Base-by-base conservation (phyloP, 805 yeast genomes). In the Wickerhamomyces sydowiorum region DNA sequence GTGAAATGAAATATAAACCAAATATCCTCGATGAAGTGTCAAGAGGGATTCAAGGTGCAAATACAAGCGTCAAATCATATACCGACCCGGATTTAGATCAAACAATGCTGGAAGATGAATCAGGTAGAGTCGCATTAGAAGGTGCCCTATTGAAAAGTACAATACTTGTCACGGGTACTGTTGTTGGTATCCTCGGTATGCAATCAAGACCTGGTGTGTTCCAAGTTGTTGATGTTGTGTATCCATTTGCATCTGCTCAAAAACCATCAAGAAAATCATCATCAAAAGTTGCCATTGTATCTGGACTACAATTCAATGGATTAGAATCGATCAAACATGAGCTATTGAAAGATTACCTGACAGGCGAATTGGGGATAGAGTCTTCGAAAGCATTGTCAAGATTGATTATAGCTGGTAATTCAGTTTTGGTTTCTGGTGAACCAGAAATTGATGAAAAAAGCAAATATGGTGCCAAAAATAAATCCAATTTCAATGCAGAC, bases 51-150 rank as follows among this genome's bases (percentile, higher is more conserved):
- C 66, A 61, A 45, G 69, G 73, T 49, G 73, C 62, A 27, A 75
- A 68, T 3, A 63, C 41, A 47, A 56, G 49, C 52, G 56, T 57
- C 43, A 61, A 39, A 53, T 66, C 78, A 23, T 83, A 82, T 46
- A 65, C 72, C 8, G 83, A 78, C 49, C 74, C 78, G 0, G 72
- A 65, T 24, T 60, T 75, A 14, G 86, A 82, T 54, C 75, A 72
- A 48, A 56, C 86, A 22, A 78, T 81, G 82, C 59, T 93, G 28
- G 98, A 93, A 60, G 99, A 93, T 62, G 96, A 89, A 54, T 80
- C 89, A 42, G 99, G 99, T 3, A 70, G 99, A 39, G 82, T 95
- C 7, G 60, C 78, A 25, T 64, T 93, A 19, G 80, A 76, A 38
- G 90, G 88, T 21, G 72, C 74, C 15, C 61, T 81, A 25, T 70